phyloP scores from a whole-genome alignment of 371 early-diverging fungal species.

The Zopfochytrium polystomum region DNA sequence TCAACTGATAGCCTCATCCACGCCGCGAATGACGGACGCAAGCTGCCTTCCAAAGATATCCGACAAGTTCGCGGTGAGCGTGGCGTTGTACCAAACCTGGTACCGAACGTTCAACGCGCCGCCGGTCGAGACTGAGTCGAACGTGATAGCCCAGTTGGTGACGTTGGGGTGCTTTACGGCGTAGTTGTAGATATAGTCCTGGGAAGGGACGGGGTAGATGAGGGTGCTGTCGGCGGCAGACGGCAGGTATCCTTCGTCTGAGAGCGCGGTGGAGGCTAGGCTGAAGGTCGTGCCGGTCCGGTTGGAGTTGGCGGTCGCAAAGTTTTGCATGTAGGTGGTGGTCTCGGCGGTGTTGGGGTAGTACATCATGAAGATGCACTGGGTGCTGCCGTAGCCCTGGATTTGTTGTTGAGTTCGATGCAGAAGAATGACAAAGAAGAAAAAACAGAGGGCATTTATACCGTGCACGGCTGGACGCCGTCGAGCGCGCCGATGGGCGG shows the following conservation, averaged over 20 bases:
- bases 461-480: conserved; percentile 58
- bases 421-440: not conserved
- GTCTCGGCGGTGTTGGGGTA: conserved; percentile 38
- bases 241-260: conserved; percentile 14
- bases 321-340: conserved; percentile 43
- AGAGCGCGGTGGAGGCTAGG: conserved; percentile 12
- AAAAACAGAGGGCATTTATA: conserved; percentile 13
- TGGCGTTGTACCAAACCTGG: conserved; percentile 69
- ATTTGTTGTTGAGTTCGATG: not conserved
- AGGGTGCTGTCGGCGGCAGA: conserved; percentile 7
- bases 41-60: conserved; percentile 61
- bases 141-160: conserved; percentile 56
- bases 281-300: conserved; percentile 38
- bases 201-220: conserved; percentile 50
- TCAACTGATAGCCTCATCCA: conserved; percentile 64
- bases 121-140: conserved; percentile 29
- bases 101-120: conserved; percentile 55
- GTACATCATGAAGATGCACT: conserved; percentile 66
- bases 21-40: conserved; percentile 55
- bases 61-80: conserved; percentile 49
- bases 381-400: conserved; percentile 40
- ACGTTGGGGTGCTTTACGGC: conserved; percentile 58
- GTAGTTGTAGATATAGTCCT: conserved; percentile 63
- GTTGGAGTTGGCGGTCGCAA: conserved; percentile 43
- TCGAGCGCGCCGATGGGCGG: conserved; percentile 47